Percentiles rank a stretch among this genome's conserved stretches.
These are phyloP conservation scores for Stagonosporopsis rhizophila DNA, from an alignment of 2,329 filamentous ascomycete species.

Conservation along the genomic window DNA sequence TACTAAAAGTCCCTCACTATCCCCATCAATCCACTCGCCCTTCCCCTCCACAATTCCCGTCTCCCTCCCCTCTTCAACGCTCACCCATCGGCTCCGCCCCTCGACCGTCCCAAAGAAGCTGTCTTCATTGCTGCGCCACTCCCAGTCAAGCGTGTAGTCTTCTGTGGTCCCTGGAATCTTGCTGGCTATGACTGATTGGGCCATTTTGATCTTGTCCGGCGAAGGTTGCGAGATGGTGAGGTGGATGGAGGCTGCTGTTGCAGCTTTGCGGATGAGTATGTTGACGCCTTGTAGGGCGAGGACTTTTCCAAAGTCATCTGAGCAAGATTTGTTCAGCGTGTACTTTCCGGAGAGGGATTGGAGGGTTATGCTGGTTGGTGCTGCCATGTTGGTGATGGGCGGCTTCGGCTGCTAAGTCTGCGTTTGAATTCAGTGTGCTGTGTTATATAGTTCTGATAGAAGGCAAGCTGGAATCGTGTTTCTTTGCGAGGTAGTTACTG, in stretches of 20 bases:
- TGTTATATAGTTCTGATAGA: not conserved
- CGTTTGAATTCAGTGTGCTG: not conserved
- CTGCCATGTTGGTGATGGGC: conserved; percentile 13
- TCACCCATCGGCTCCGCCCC: conserved; percentile 23
- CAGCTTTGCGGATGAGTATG: conserved; percentile 18
- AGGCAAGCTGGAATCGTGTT: not conserved
- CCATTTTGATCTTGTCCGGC: conserved; percentile 17
- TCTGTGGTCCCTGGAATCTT: conserved; percentile 24
- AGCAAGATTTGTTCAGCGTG: conserved; percentile 21
- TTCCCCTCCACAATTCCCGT: conserved; percentile 11
- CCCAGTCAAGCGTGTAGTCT: conserved; percentile 19
- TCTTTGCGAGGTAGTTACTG: not conserved
- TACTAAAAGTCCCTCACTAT: conserved; percentile 18
- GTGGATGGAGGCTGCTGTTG: conserved; percentile 22
- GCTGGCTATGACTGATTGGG: conserved; percentile 19
- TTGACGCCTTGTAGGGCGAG: conserved; percentile 24
- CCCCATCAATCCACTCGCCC: conserved; percentile 19
- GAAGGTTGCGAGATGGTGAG: conserved; percentile 23
- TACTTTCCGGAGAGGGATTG: conserved; percentile 21
- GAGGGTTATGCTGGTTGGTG: conserved; percentile 15
- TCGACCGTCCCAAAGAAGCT: conserved; percentile 21
- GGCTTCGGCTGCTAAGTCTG: not conserved
- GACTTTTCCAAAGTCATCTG: conserved; percentile 23
- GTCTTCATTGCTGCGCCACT: conserved; percentile 25
- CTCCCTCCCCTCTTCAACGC: conserved; percentile 14